Percentiles rank a stretch among this genome's conserved stretches.
phyloP scores from a whole-genome alignment of 768 basidiomycete species.

The Lyophyllum decastes region DNA sequence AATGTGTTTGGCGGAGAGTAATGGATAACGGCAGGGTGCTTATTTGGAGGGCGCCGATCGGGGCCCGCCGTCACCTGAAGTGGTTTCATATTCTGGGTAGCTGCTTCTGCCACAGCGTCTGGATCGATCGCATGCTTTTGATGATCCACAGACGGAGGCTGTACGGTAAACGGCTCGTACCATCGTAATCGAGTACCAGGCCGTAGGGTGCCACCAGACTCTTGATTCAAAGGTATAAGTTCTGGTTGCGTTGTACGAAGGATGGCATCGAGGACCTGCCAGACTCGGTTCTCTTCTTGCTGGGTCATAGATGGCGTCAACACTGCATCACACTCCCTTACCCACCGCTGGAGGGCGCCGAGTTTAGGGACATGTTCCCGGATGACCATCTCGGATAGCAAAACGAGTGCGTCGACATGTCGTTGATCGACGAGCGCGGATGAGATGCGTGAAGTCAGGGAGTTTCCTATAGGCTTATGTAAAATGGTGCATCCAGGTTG shows the following conservation, averaged over 20 bases:
- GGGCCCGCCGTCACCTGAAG: slow-evolving; percentile 42
- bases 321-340: slow-evolving; percentile 58
- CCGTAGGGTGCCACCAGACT: slow-evolving; percentile 22
- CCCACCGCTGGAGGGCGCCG: slow-evolving; percentile 57
- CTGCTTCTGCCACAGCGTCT: slow-evolving; percentile 15
- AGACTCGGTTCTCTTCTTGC: slow-evolving; percentile 42
- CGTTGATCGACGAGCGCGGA: slow-evolving; percentile 45
- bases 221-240: slow-evolving; percentile 22
- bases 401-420: slow-evolving; percentile 48
- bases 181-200: slow-evolving; percentile 31
- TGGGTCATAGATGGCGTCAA: slow-evolving; percentile 36
- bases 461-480: slow-evolving; percentile 24
- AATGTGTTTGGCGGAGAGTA: slow-evolving; percentile 37
- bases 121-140: slow-evolving; percentile 10
- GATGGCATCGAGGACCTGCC: slow-evolving; percentile 50
- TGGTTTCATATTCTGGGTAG: slow-evolving; percentile 22
- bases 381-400: slow-evolving; percentile 55
- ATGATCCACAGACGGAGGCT: slow-evolving; percentile 14
- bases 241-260: slow-evolving; percentile 45
- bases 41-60: slow-evolving; percentile 54
- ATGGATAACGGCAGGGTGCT: slow-evolving; percentile 52
- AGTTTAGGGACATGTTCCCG: slow-evolving; percentile 48
- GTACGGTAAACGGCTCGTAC: slow-evolving; percentile 34
- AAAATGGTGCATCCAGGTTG: background rate
- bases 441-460: slow-evolving; percentile 38